Evolutionary conservation across 2,329 filamentous ascomycete species (phyloP).

Genomic region (Aspergillus pseudotamarii): DNA sequence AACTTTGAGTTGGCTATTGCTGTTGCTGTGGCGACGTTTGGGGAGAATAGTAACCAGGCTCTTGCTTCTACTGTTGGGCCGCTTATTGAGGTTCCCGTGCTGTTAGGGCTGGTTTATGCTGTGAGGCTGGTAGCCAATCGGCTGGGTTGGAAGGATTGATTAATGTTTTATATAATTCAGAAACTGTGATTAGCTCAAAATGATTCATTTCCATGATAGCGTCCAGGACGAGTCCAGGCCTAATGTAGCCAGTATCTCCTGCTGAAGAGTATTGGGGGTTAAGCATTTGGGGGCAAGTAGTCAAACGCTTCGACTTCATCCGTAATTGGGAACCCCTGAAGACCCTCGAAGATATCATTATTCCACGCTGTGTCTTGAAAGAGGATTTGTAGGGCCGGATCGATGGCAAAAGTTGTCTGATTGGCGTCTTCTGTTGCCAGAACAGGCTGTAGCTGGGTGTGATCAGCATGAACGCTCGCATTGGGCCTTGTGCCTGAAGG

Average conservation of each 20-base stretch:
- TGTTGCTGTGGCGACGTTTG: slow-evolving; percentile 79
- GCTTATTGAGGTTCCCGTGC: slow-evolving; percentile 80
- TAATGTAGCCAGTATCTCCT: too few relatives aligned
- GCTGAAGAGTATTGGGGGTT: too few relatives aligned
- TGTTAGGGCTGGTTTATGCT: slow-evolving; percentile 75
- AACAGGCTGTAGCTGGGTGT: not conserved
- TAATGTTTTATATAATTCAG: not conserved
- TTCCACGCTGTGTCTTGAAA: slow-evolving; percentile 19
- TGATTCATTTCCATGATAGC: not conserved
- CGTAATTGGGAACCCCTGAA: slow-evolving; percentile 16
- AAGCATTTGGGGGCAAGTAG: not conserved
- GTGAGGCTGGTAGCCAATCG: slow-evolving; percentile 47
- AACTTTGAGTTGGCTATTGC: slow-evolving; percentile 92
- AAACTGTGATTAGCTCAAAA: not conserved
- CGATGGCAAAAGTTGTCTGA: slow-evolving; percentile 6
- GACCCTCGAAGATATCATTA: slow-evolving; percentile 18
- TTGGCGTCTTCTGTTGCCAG: too few relatives aligned
- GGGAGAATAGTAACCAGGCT: slow-evolving; percentile 66
- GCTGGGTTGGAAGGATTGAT: slow-evolving; percentile 15
- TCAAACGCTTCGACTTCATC: slow-evolving; percentile 15
- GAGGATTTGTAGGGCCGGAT: slow-evolving; percentile 23
- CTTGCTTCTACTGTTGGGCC: slow-evolving; percentile 55
- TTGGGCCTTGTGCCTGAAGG: too few relatives aligned
- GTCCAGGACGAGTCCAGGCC: too few relatives aligned
- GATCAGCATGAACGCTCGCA: not conserved